These are phyloP conservation scores for Tricholoma sp. DNA, from an alignment of 768 basidiomycete genomes.

Conservation along the genomic window DNA sequence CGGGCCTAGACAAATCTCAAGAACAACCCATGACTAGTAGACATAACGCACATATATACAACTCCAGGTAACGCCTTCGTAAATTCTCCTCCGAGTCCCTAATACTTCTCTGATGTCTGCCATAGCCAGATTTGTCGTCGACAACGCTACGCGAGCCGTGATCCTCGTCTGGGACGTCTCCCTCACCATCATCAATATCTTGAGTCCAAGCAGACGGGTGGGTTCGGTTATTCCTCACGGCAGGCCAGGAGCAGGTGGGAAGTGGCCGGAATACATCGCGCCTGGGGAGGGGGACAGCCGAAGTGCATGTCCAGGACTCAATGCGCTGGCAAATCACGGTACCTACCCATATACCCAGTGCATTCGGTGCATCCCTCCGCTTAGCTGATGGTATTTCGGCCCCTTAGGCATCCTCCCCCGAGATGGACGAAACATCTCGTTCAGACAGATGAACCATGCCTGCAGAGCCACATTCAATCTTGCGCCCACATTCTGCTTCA, in stretches of 20 bases:
- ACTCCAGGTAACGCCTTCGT: too few relatives aligned
- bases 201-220: conserved; percentile 38
- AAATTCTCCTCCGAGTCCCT: neutral
- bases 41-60: too few relatives aligned
- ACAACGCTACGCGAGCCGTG: conserved; percentile 4
- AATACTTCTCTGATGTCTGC: neutral
- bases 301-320: conserved; percentile 67
- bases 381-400: neutral
- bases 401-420: conserved; percentile 54
- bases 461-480: conserved; percentile 63
- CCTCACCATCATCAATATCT: conserved; percentile 43
- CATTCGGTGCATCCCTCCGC: neutral
- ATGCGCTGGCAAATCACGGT: conserved; percentile 83
- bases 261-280: conserved; percentile 62
- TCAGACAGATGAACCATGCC: conserved; percentile 36
- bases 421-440: conserved; percentile 62
- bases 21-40: too few relatives aligned
- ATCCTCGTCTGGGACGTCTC: conserved; percentile 46
- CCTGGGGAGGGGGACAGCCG: conserved; percentile 60
- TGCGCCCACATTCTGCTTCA: conserved; percentile 55
- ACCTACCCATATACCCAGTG: neutral
- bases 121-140: neutral
- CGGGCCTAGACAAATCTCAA: too few relatives aligned
- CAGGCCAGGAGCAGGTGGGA: conserved; percentile 47
- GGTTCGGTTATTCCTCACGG: conserved; percentile 54